phyloP scores from a whole-genome alignment of 2,329 filamentous ascomycete species.

The Knufia fluminis region DNA sequence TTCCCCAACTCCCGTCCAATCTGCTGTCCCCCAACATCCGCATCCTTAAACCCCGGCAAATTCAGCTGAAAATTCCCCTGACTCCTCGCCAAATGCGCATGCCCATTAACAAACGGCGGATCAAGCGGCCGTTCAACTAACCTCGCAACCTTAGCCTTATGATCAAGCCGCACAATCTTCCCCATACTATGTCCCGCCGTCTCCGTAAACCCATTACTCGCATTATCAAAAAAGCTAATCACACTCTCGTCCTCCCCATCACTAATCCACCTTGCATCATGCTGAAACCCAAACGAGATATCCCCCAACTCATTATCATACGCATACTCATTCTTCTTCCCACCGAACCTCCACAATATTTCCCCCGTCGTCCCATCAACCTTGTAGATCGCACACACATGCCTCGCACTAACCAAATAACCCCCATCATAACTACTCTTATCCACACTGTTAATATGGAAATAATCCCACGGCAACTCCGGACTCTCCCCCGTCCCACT shows the following conservation, averaged over 20 bases:
- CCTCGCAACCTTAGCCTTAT: slow-evolving; percentile 28
- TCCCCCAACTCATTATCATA: slow-evolving; percentile 11
- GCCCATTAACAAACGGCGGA: slow-evolving; percentile 18
- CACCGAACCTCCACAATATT: slow-evolving; percentile 32
- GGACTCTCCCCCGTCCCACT: slow-evolving; percentile 40
- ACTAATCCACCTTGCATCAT: slow-evolving; percentile 32
- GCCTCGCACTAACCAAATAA: slow-evolving; percentile 34
- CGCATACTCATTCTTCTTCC: slow-evolving; percentile 25
- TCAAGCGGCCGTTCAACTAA: slow-evolving; percentile 27
- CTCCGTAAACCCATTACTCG: slow-evolving; percentile 32
- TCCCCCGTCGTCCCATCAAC: slow-evolving; percentile 32
- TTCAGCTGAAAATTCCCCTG: slow-evolving; percentile 32
- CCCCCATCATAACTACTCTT: slow-evolving; percentile 31
- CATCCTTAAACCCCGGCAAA: slow-evolving; percentile 20
- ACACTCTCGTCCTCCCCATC: slow-evolving; percentile 32
- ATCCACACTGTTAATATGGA: slow-evolving; percentile 36
- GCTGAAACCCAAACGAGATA: slow-evolving; percentile 36
- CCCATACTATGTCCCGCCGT: slow-evolving; percentile 32
- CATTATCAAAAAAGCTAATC: slow-evolving; percentile 35
- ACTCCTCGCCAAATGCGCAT: slow-evolving; percentile 14
- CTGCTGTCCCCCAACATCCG: background rate
- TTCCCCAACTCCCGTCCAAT: slow-evolving; percentile 23
- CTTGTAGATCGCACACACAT: slow-evolving; percentile 34
- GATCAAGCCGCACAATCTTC: slow-evolving; percentile 33
- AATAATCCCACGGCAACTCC: slow-evolving; percentile 38